Evolutionary conservation across 768 basidiomycete species (phyloP).

Genomic region (Suillus occidentalis): DNA sequence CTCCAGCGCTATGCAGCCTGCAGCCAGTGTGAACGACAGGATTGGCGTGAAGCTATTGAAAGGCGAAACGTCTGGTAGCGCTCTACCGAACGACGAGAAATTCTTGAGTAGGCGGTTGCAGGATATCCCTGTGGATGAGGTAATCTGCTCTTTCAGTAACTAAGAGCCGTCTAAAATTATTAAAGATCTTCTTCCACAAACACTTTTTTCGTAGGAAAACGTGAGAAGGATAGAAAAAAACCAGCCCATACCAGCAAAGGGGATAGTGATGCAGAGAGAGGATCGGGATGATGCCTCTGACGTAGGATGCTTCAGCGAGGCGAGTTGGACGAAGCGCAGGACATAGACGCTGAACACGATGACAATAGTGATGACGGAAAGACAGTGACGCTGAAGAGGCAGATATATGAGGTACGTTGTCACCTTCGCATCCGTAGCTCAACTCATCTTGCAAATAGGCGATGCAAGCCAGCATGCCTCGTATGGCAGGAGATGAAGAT

Average conservation of each 20-base stretch:
- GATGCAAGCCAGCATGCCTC: constrained; percentile 87
- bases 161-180: constrained; percentile 1
- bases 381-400: constrained; percentile 47
- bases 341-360: constrained; percentile 24
- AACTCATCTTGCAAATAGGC: constrained; percentile 47
- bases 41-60: constrained; percentile 70
- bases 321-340: constrained; percentile 32
- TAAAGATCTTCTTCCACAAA: constrained; percentile 85
- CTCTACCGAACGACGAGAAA: constrained; percentile 67
- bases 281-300: constrained; percentile 28
- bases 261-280: constrained; percentile 27
- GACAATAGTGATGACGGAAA: constrained; percentile 14
- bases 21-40: constrained; percentile 61
- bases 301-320: constrained; percentile 27
- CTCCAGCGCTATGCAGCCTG: constrained; percentile 95
- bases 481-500: constrained; percentile 48
- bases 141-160: constrained; percentile 28
- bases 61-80: constrained; percentile 49
- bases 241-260: constrained; percentile 39
- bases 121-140: constrained; percentile 87
- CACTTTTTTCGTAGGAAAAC: constrained; percentile 82
- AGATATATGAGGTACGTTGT: constrained; percentile 75
- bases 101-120: constrained; percentile 70
- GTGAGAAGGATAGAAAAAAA: constrained; percentile 51
- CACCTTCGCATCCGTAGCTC: not conserved